Evolutionary conservation across 2,329 filamentous ascomycete genomes (phyloP), one percentile per base, ranked within the genome.

Genomic region (Ceratocystis lukuohia): DNA sequence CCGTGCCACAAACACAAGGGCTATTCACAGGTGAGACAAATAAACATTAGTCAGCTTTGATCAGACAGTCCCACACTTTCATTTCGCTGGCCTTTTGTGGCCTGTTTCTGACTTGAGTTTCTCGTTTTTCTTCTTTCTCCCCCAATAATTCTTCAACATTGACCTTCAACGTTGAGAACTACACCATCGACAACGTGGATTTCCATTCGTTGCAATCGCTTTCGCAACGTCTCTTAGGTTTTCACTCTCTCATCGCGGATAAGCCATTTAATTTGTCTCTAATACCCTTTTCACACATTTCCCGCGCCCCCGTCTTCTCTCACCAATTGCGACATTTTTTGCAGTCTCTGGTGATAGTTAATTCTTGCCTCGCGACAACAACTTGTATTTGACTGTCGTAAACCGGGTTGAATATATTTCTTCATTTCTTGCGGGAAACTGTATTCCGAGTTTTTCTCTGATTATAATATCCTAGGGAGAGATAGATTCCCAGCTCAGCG

Each of bases 301-400:
- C 12, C 33, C 15, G 3, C 50, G 17, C 33, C 28, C 25, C 28
- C 15, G 12, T n/a, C 12, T 59, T 30, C 33, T 37, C 28, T 59
- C 56, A 37, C 56, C 56, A 37, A 7, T 22, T 59, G 56, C 56
- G 56, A 15, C 56, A 59, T 33, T 59, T 28, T 59, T 59, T 33
- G 28, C 56, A 37, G 56, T 59, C 28, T 59, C n/a, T 59, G 56
- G 28, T 59, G 28, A 59, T 37, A 59, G n/a, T 30, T 59, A 59
- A 59, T n/a, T 59, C 15, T 59, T 59, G 56, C 56, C 56, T 59
- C 56, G 28, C 56, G 56, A 59, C 56, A 59, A 59, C 28, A 59
- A 59, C 56, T 37, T 59, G 56, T 59, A 59, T 59, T 30, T 59
- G 28, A 59, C 56, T 59, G 56, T 59, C 28, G 56, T 59, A 59